Evolutionary conservation across 2,329 filamentous ascomycete genomes (phyloP).

Genomic region (Sporothrix brasiliensis): DNA sequence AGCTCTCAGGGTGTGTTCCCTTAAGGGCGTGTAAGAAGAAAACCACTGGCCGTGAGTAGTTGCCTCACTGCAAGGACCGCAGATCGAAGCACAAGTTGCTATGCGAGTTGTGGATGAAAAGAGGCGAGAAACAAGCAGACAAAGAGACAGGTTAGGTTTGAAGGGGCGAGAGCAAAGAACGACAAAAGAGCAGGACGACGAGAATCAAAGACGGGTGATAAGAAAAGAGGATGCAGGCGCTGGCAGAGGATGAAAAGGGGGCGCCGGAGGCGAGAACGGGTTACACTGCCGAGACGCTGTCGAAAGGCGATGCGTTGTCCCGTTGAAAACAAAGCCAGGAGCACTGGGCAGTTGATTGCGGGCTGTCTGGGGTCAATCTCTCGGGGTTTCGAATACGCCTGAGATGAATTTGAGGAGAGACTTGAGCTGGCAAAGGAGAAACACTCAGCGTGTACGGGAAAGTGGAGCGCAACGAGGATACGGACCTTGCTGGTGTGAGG

Average conservation of each 20-base stretch:
- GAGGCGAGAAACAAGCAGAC: not conserved
- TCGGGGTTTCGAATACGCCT: not conserved
- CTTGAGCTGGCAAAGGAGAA: slow-evolving; percentile 24
- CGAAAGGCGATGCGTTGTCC: slow-evolving; percentile 26
- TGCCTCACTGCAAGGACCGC: slow-evolving; percentile 3
- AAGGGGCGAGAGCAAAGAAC: not conserved
- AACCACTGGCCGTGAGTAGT: not conserved
- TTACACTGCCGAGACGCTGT: slow-evolving; percentile 33
- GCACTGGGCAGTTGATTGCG: not conserved
- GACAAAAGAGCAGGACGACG: slow-evolving; percentile 7
- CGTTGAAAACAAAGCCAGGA: not conserved
- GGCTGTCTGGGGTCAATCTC: slow-evolving; percentile 1
- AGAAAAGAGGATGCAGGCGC: slow-evolving; percentile 11
- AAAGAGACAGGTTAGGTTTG: not conserved
- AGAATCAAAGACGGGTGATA: not conserved
- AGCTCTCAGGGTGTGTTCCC: not conserved
- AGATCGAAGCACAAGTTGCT: slow-evolving; percentile 1
- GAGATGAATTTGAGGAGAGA: not conserved
- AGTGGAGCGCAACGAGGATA: slow-evolving; percentile 18
- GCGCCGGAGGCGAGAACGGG: slow-evolving; percentile 27
- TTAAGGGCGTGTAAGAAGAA: slow-evolving; percentile 16
- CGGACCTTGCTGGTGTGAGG: not conserved
- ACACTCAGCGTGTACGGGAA: not conserved
- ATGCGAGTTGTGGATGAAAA: not conserved
- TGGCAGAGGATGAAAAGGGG: slow-evolving; percentile 18